These are phyloP conservation scores for Diaporthe batatas DNA, from an alignment of 2,329 filamentous ascomycete species.

Conservation along the genomic window DNA sequence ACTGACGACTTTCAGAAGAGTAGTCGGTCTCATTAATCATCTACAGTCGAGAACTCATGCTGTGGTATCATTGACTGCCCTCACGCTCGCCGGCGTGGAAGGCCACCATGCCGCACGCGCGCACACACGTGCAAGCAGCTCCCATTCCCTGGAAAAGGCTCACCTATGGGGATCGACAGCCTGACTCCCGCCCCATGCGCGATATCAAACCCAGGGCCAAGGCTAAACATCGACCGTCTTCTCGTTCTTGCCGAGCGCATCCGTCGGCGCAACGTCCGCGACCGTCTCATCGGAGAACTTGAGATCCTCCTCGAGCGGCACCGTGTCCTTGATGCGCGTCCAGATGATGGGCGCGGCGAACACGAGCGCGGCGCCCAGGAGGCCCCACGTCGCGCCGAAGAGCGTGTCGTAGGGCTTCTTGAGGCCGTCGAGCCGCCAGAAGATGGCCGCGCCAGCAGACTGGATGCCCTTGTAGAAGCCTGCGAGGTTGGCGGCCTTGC, in stretches of 20 bases:
- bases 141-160: neutral
- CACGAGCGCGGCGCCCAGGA: conserved; percentile 80
- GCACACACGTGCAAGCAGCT: too few relatives aligned
- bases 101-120: neutral
- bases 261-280: conserved; percentile 70
- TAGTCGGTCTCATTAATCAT: conserved; percentile 21
- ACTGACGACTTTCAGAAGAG: too few relatives aligned
- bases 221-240: conserved; percentile 44
- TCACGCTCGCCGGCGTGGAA: conserved; percentile 12
- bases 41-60: conserved; percentile 15
- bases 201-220: neutral
- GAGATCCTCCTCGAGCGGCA: conserved; percentile 84
- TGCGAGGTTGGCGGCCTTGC: conserved; percentile 91
- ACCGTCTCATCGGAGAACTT: conserved; percentile 87
- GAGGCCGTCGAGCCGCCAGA: conserved; percentile 76
- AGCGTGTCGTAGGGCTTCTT: conserved; percentile 76
- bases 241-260: conserved; percentile 44
- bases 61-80: conserved; percentile 31
- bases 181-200: neutral
- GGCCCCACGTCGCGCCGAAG: conserved; percentile 80
- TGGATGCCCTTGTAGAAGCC: conserved; percentile 73
- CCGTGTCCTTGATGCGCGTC: conserved; percentile 83
- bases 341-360: conserved; percentile 85
- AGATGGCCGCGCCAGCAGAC: conserved; percentile 85
- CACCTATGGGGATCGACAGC: neutral